Percentiles rank a stretch among this genome's conserved stretches.
These are phyloP conservation scores for Nitzschia sp. DNA, from an alignment of 108 stramenopile species.

Conservation along the genomic window DNA sequence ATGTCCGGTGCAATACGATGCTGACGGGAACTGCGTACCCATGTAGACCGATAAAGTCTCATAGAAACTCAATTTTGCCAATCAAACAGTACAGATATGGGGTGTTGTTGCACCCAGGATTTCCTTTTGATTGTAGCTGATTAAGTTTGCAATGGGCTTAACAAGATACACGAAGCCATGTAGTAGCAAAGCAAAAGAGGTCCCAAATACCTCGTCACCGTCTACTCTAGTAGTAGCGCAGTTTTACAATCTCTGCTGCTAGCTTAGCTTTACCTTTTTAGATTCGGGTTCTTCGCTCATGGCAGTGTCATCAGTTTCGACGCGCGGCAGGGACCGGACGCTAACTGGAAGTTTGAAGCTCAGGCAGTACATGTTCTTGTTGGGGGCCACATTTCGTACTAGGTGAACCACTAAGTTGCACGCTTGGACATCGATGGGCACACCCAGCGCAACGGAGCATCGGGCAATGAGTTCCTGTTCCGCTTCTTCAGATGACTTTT, in stretches of 20 bases:
- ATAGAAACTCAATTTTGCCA: too few species aligned
- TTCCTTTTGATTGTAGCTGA: too few species aligned
- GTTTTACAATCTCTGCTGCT: background rate
- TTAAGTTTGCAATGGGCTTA: too few species aligned
- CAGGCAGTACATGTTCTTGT: slow-evolving; percentile 87
- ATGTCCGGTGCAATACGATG: slow-evolving; percentile 39
- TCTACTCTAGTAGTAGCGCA: too few species aligned
- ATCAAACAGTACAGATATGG: too few species aligned
- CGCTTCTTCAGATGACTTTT: slow-evolving; percentile 54
- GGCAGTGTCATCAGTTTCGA: background rate
- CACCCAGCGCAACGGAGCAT: slow-evolving; percentile 70
- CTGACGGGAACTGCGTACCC: slow-evolving; percentile 4
- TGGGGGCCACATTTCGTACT: slow-evolving; percentile 83
- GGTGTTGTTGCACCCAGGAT: too few species aligned
- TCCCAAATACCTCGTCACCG: too few species aligned
- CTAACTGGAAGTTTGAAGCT: slow-evolving; percentile 69
- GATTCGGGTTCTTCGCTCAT: slow-evolving; percentile 1
- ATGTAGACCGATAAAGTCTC: background rate
- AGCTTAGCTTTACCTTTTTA: slow-evolving; percentile 12
- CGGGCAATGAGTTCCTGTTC: slow-evolving; percentile 49
- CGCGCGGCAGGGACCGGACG: slow-evolving; percentile 33
- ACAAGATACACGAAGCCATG: too few species aligned
- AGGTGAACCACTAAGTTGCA: slow-evolving; percentile 47
- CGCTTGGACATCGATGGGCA: slow-evolving; percentile 41
- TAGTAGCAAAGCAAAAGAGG: too few species aligned